Base-by-base conservation (phyloP, 768 basidiomycete species). In the Crucibulum laeve region DNA sequence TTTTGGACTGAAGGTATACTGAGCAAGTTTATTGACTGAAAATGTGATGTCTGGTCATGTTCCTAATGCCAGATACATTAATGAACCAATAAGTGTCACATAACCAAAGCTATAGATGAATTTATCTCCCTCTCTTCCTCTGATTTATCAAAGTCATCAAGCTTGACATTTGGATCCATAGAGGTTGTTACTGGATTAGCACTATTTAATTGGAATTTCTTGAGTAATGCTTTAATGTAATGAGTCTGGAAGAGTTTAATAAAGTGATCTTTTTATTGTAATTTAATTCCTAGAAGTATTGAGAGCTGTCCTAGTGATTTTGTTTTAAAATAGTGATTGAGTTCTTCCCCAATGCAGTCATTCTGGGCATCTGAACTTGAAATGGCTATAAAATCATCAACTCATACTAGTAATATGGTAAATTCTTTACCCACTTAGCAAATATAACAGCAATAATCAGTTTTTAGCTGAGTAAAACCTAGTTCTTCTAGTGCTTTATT, bases 151-250 rank as follows among this genome's bases (percentile, higher is more conserved):
- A n/a, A 7, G n/a, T 30, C 28, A 30, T 30, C n/a, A 7, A 61
- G 45, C 1, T 40, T 44, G 0, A 43, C 18, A 25, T 48, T 40
- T 0, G 49, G 42, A 19, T 62, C 61, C 47, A 65, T 53, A 0
- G 60, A 61, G 1, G 40, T 55, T 0, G 47, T 51, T 24, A 59
- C 42, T 0, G 60, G 51, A 15, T 58, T 59, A 2, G 49, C 30
- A 8, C 58, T 42, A 1, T 53, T 43, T 6, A 64, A 43, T 30
- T n/a, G 8, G 28, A 30, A 30, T 30, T 30, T 30, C n/a, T 30
- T 7, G 7, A 30, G 28, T n/a, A 30, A n/a, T 30, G 28, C 7
- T 7, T 30, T n/a, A n/a, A 30, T 30, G 28, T 7, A 30, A n/a
- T 30, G 28, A 30, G 28, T 7, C n/a, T 30, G 28, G 28, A n/a